These are phyloP conservation scores for Tylopilus sp. DNA, from an alignment of 768 basidiomycete species.

Conservation along the genomic window DNA sequence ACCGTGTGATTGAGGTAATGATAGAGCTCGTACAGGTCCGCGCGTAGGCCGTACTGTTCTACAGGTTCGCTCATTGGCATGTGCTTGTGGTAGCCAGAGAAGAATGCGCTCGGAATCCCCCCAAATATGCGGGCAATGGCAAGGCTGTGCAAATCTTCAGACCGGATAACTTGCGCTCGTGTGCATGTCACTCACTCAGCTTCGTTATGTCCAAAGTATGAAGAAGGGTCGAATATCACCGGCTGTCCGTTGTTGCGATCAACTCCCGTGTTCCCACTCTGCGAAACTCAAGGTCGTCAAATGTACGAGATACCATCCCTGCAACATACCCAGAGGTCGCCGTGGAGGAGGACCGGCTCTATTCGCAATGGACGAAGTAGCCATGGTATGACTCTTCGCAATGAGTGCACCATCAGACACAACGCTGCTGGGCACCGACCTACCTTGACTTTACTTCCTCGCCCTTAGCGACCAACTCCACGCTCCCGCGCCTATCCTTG, in stretches of 20 bases:
- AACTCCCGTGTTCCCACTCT: slow-evolving; percentile 75
- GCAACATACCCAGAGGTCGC: slow-evolving; percentile 70
- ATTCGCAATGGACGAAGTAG: slow-evolving; percentile 57
- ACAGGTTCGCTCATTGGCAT: slow-evolving; percentile 63
- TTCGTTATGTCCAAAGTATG: slow-evolving; percentile 79
- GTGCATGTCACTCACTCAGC: slow-evolving; percentile 58
- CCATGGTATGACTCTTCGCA: slow-evolving; percentile 64
- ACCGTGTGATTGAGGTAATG: slow-evolving; percentile 83
- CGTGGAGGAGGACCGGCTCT: slow-evolving; percentile 69
- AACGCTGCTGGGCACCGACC: slow-evolving; percentile 14
- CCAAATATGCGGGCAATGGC: slow-evolving; percentile 80
- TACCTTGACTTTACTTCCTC: slow-evolving; percentile 48
- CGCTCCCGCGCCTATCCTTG: slow-evolving; percentile 37
- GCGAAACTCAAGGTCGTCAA: slow-evolving; percentile 2
- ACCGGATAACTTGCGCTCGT: background rate
- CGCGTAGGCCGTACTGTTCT: slow-evolving; percentile 60
- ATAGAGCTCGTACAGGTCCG: slow-evolving; percentile 72
- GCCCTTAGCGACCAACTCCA: slow-evolving; percentile 48
- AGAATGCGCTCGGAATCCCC: slow-evolving; percentile 64
- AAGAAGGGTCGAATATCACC: slow-evolving; percentile 74
- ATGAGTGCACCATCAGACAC: slow-evolving; percentile 5
- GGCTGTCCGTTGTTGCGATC: slow-evolving; percentile 53
- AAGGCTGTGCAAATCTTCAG: slow-evolving; percentile 41
- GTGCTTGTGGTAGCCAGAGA: slow-evolving; percentile 58
- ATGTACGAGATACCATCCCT: background rate